phyloP scores from a whole-genome alignment of 495 filamentous ascomycete species.

The Parachaetomium inaequale region DNA sequence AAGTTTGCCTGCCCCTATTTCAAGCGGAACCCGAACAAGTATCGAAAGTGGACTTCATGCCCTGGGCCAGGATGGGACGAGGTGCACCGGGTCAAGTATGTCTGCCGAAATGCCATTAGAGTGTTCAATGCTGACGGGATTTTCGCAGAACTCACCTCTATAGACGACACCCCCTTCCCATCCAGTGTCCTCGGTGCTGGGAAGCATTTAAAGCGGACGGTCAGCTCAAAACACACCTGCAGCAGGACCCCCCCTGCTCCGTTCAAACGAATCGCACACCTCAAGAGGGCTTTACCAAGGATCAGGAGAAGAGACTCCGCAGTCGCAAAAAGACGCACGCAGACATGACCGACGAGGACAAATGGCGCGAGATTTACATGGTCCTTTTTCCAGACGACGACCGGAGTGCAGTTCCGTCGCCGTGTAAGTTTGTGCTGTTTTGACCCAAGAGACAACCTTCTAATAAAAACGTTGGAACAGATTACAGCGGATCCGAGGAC shows the following conservation, averaged over 20 bases:
- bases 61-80: conserved; percentile 36
- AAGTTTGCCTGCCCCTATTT: conserved; percentile 37
- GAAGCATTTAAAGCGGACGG: conserved; percentile 23
- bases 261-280: conserved; percentile 16
- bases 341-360: conserved; percentile 42
- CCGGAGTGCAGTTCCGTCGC: conserved; percentile 33
- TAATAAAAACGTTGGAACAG: conserved; percentile 21
- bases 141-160: conserved; percentile 30
- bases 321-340: conserved; percentile 39
- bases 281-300: conserved; percentile 31
- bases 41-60: conserved; percentile 33
- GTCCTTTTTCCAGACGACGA: conserved; percentile 44
- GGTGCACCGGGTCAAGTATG: conserved; percentile 37
- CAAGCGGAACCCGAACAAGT: conserved; percentile 33
- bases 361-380: conserved; percentile 44
- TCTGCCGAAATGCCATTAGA: not conserved
- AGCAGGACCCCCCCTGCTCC: conserved; percentile 29
- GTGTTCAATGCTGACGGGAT: not conserved
- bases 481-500: conserved; percentile 29
- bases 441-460: not conserved
- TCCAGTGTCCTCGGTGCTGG: conserved; percentile 34
- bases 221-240: conserved; percentile 22
- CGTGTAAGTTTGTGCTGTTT: conserved; percentile 31
- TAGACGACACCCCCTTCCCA: conserved; percentile 28
- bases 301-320: conserved; percentile 35